These are phyloP conservation scores for Polytrichum formosum DNA, from an alignment of 225 moss, liverwort and hornwort species.

Conservation along the genomic window DNA sequence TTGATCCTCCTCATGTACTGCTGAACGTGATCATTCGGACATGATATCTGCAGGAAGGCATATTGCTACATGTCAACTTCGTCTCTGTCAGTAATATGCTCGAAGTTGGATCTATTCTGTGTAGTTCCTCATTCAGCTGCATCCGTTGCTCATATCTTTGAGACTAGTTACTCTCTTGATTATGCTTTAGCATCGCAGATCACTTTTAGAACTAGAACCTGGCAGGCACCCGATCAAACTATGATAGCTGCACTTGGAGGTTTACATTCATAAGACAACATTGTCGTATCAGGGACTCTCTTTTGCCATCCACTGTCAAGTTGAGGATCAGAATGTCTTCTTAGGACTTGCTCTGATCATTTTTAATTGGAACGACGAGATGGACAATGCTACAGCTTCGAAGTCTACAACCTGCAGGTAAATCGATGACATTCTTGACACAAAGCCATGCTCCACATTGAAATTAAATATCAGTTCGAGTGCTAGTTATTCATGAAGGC, in stretches of 20 bases:
- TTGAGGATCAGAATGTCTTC: neutral
- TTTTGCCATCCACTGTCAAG: neutral
- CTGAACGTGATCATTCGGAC: neutral
- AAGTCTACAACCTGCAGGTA: neutral
- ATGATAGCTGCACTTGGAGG: neutral
- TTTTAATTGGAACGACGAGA: neutral
- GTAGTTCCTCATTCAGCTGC: neutral
- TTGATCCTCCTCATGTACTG: neutral
- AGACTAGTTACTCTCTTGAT: neutral
- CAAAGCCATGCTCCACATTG: neutral
- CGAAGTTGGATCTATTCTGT: neutral
- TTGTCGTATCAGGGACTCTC: neutral
- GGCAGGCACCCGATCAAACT: neutral
- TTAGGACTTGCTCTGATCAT: neutral
- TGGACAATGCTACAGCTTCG: neutral
- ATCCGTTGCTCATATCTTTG: neutral
- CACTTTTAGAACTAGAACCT: neutral
- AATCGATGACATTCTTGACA: neutral
- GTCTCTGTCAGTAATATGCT: neutral
- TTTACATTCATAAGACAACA: neutral
- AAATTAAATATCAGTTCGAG: neutral
- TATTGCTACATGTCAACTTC: neutral
- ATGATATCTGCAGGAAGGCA: neutral
- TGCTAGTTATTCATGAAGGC: neutral
- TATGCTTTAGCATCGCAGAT: neutral